These are phyloP conservation scores for Tulasnella sp. DNA, from an alignment of 768 basidiomycete species.

Conservation along the genomic window DNA sequence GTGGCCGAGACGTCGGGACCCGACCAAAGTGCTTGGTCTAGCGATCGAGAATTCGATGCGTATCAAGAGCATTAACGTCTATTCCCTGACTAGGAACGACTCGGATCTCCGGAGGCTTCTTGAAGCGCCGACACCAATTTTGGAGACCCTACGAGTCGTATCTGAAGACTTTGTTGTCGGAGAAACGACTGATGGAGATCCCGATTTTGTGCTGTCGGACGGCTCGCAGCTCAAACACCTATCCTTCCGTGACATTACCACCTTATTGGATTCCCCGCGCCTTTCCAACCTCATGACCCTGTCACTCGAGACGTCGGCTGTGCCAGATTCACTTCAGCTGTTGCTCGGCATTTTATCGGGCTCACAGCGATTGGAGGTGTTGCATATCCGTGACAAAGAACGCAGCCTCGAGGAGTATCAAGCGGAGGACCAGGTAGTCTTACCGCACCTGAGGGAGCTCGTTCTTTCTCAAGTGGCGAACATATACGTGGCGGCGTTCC, in stretches of 20 bases:
- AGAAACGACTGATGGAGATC: too few relatives aligned
- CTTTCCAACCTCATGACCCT: not conserved
- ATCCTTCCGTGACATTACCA: not conserved
- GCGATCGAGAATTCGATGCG: too few relatives aligned
- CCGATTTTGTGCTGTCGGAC: not conserved
- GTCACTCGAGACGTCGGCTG: too few relatives aligned
- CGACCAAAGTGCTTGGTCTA: not conserved
- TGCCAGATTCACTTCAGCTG: not conserved
- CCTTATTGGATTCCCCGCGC: not conserved
- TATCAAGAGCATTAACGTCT: not conserved
- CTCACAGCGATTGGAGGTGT: not conserved
- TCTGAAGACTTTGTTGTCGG: too few relatives aligned
- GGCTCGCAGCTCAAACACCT: not conserved
- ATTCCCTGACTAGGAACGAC: not conserved
- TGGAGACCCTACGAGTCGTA: not conserved
- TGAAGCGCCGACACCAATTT: not conserved
- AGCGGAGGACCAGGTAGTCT: not conserved
- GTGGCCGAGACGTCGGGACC: not conserved
- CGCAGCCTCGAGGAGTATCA: not conserved
- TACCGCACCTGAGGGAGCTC: not conserved
- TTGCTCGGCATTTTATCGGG: not conserved
- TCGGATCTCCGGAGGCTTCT: not conserved
- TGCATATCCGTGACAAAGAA: not conserved
- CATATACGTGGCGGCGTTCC: not conserved
- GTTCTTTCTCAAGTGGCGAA: not conserved